Percentiles rank a stretch among this genome's conserved stretches.
phyloP scores from a whole-genome alignment of 1,284 basidiomycete genomes.

The Papiliotrema laurentii region DNA sequence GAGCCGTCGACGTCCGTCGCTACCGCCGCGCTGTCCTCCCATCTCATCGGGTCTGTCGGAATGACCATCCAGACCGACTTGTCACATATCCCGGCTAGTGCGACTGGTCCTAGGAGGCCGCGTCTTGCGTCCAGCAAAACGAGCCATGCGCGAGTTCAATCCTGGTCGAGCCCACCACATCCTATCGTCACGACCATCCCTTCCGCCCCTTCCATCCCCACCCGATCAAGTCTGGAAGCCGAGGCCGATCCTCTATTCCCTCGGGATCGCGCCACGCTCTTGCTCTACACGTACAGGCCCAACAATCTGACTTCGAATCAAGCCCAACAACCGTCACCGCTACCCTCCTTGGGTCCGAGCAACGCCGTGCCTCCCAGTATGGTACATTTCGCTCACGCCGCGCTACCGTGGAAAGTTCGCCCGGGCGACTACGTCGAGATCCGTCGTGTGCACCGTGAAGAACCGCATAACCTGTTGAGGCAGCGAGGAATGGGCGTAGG shows the following conservation, averaged over 20 bases:
- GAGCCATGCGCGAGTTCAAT: slow-evolving; percentile 21
- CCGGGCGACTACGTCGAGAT: slow-evolving; percentile 43
- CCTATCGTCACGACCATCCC: slow-evolving; percentile 15
- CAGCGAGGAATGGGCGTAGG: slow-evolving; percentile 5
- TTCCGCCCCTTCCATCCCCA: slow-evolving; percentile 12
- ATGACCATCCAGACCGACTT: not conserved
- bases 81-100: slow-evolving; percentile 4
- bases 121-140: slow-evolving; percentile 5
- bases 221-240: not conserved
- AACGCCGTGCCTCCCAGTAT: slow-evolving; percentile 8
- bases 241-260: not conserved
- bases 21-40: slow-evolving; percentile 10
- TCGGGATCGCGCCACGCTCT: slow-evolving; percentile 7
- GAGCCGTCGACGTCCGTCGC: slow-evolving; percentile 13
- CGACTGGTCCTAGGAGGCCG: slow-evolving; percentile 6
- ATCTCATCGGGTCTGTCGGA: not conserved
- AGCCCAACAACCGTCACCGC: slow-evolving; percentile 23
- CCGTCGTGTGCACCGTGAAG: slow-evolving; percentile 16
- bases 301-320: slow-evolving; percentile 4
- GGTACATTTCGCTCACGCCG: slow-evolving; percentile 30
- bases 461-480: slow-evolving; percentile 3
- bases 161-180: slow-evolving; percentile 25
- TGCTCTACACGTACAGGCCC: slow-evolving; percentile 38
- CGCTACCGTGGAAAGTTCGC: slow-evolving; percentile 33
- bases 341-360: slow-evolving; percentile 14